Evolutionary conservation across 768 basidiomycete genomes (phyloP).

Genomic region (Ramaria rubella): DNA sequence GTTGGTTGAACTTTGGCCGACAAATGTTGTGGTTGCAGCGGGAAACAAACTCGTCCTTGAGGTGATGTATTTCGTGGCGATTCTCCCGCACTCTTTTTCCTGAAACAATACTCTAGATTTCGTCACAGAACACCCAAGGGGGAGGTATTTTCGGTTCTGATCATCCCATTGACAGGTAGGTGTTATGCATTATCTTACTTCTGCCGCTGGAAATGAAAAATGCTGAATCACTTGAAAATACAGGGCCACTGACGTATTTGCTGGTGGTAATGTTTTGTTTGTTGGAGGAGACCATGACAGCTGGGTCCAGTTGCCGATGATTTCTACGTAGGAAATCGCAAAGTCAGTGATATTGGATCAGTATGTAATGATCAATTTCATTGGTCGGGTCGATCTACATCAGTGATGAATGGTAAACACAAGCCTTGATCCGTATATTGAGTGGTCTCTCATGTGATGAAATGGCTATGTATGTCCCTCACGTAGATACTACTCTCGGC

Average conservation of each 20-base stretch:
- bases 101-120: not conserved
- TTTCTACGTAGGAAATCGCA: no score
- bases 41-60: constrained; percentile 13
- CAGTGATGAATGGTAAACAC: no score
- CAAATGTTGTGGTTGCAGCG: constrained; percentile 14
- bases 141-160: not conserved
- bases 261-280: not conserved
- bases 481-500: no score
- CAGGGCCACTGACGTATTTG: not conserved
- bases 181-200: not conserved
- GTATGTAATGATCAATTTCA: no score
- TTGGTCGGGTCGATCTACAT: no score
- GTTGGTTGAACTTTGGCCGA: constrained; percentile 24
- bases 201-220: not conserved
- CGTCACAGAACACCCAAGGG: not conserved
- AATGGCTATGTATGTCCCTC: no score
- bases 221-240: no score
- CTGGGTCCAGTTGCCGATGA: not conserved
- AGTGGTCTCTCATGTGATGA: no score
- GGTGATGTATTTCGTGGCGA: constrained; percentile 1
- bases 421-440: no score
- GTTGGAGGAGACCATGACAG: not conserved
- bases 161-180: not conserved
- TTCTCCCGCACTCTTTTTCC: not conserved
- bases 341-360: no score